Conservation (phyloP, 345 rosid genomes). For the Salix dunnii region DNA sequence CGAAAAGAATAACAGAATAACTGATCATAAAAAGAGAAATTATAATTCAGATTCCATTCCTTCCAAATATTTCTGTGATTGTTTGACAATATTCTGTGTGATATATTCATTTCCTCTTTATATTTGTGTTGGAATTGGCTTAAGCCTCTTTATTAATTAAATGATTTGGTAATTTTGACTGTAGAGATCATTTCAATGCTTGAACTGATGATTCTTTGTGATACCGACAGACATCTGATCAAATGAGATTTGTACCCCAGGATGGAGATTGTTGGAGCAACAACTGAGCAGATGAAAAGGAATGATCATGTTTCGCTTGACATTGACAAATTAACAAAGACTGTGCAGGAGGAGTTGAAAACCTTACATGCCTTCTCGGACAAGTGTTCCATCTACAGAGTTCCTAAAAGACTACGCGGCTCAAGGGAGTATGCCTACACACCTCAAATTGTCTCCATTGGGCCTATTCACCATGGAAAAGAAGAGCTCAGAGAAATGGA, state of each 20-base stretch:
- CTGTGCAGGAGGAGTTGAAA: not conserved
- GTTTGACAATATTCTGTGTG: not conserved
- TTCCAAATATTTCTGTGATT: too few relatives aligned
- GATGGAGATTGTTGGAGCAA: too few relatives aligned
- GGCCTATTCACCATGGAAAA: conserved; percentile 17
- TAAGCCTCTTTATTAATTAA: too few relatives aligned
- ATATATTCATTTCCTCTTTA: not conserved
- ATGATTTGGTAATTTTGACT: too few relatives aligned
- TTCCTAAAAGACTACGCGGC: conserved; percentile 12
- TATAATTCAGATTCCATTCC: too few relatives aligned
- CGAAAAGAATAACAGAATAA: too few relatives aligned
- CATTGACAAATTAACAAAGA: not conserved
- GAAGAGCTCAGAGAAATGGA: conserved; percentile 9
- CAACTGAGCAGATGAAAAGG: not conserved
- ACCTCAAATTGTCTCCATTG: conserved; percentile 13
- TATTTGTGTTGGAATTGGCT: too few relatives aligned
- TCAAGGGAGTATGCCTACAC: conserved; percentile 3
- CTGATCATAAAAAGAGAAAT: too few relatives aligned
- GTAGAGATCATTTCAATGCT: too few relatives aligned
- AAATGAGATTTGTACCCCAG: too few relatives aligned
- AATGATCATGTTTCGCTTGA: not conserved
- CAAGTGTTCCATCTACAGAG: conserved; percentile 13
- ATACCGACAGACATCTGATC: too few relatives aligned
- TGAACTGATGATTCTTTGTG: too few relatives aligned
- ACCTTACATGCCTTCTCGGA: not conserved